Evolutionary conservation across 208 protist genomes (phyloP).

Genomic region (Zelonia costaricensis): DNA sequence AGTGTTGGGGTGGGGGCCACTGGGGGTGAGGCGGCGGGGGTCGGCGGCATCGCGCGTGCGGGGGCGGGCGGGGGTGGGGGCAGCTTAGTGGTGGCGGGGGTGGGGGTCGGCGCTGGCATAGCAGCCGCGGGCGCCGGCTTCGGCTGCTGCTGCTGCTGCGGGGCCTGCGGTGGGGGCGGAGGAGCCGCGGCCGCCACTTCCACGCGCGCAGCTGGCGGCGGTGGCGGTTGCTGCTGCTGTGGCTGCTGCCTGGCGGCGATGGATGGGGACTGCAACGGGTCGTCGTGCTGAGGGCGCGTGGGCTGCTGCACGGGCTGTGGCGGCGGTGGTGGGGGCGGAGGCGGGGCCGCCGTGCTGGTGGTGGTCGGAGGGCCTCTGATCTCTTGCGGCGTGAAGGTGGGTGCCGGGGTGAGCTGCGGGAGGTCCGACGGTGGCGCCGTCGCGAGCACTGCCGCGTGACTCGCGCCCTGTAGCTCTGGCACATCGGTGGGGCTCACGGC

Average conservation of each 20-base stretch:
- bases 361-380: neutral
- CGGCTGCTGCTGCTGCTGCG: neutral
- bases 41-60: too few species aligned
- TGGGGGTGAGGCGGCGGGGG: too few species aligned
- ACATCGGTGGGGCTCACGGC: neutral
- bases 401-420: too few species aligned
- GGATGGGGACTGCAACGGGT: constrained; percentile 9
- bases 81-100: too few species aligned
- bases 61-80: too few species aligned
- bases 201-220: neutral
- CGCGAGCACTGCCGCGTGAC: neutral
- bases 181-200: neutral
- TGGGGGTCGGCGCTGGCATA: too few species aligned
- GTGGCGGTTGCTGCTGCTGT: neutral
- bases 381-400: too few species aligned
- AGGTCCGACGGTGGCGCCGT: too few species aligned
- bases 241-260: neutral
- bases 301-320: neutral
- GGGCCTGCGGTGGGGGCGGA: neutral
- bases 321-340: neutral
- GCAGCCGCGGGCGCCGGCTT: too few species aligned
- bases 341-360: neutral
- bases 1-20: too few species aligned
- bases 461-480: neutral
- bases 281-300: constrained; percentile 6